A percentile compares a stretch with the other conserved stretches of the same genome.
phyloP scores from a whole-genome alignment of 345 rosid genomes.

The Linum trigynum region DNA sequence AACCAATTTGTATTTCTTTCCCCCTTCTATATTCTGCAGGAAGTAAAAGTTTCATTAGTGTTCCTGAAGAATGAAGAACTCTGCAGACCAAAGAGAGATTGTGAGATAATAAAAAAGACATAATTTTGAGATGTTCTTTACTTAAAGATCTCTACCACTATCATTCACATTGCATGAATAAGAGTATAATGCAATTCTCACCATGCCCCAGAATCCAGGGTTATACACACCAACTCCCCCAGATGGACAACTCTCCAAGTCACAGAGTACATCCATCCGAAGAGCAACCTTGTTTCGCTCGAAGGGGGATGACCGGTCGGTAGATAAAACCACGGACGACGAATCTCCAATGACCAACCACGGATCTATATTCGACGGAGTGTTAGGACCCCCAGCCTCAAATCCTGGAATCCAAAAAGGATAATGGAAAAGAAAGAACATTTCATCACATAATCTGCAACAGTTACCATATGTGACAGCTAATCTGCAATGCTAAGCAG shows the following conservation, averaged over 20 bases:
- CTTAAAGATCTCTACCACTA: too few species aligned
- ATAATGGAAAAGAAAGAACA: background rate
- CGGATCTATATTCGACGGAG: slow-evolving; percentile 79
- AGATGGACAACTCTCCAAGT: slow-evolving; percentile 52
- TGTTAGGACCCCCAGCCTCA: slow-evolving; percentile 91
- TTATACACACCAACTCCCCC: slow-evolving; percentile 88
- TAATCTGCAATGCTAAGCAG: background rate
- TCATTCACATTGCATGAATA: too few species aligned
- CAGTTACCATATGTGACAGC: background rate
- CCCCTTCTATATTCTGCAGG: slow-evolving; percentile 62
- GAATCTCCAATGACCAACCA: slow-evolving; percentile 75
- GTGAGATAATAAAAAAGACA: slow-evolving; percentile 4
- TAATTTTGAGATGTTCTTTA: too few species aligned
- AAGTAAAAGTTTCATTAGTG: background rate
- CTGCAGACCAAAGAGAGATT: background rate
- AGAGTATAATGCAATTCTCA: slow-evolving; percentile 23
- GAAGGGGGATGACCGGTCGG: slow-evolving; percentile 90
- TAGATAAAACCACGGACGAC: slow-evolving; percentile 51
- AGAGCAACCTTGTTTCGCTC: slow-evolving; percentile 82
- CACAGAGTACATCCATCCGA: slow-evolving; percentile 81
- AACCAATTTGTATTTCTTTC: slow-evolving; percentile 64
- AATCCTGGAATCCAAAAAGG: slow-evolving; percentile 42
- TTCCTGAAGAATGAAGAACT: background rate
- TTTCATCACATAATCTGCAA: too few species aligned
- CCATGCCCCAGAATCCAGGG: slow-evolving; percentile 99